Base-by-base conservation (phyloP, 1,139 yeast genomes). In the Hansenula lynferdii region DNA sequence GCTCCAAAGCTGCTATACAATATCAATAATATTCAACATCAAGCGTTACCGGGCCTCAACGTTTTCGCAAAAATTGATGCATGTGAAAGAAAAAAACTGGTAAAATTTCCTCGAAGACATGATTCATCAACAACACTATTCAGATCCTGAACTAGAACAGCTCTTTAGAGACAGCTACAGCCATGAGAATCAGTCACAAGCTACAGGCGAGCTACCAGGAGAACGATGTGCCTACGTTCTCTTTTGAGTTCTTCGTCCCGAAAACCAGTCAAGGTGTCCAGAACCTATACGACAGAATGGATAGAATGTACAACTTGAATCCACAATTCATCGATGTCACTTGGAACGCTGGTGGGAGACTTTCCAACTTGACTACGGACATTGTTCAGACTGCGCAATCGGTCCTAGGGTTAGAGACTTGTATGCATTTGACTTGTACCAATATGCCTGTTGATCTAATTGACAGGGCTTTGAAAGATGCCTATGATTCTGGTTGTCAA, bases 221-320 rank as follows among this genome's bases (percentile, higher is more conserved):
- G 24, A 45, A 49, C 29, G 50, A 49, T 16, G 54, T 50, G 35
- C 54, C 95, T 5, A 86, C 97, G 6, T 92, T 86, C 61, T 90
- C 97, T 36, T 92, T 90, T 56, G 98, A 92, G 69, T 92, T 86
- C 67, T 92, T 92, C 60, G 96, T 92, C n/a, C 98, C 98, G 33
- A 92, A 92, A 68, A 92, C 98, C 1, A 73, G 94, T 19, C 97
- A 92, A 62, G 98, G 98, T 60, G 94, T 90, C 24, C 96, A 90
- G 61, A 92, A 92, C 58, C 71, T 92, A 42, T 92, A 90, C 64
- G 98, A 92, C 61, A 76, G 98, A 60, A 92, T 92, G 94, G 97
- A 92, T 58, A 77, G 97, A 62, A 92, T 92, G 98, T 87, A 86
- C 62, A 90, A 85, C 50, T 70, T 90, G 54, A 83, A 84, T 48